phyloP scores from a whole-genome alignment of 23 red algal species.

The Pyropia yezoensis region DNA sequence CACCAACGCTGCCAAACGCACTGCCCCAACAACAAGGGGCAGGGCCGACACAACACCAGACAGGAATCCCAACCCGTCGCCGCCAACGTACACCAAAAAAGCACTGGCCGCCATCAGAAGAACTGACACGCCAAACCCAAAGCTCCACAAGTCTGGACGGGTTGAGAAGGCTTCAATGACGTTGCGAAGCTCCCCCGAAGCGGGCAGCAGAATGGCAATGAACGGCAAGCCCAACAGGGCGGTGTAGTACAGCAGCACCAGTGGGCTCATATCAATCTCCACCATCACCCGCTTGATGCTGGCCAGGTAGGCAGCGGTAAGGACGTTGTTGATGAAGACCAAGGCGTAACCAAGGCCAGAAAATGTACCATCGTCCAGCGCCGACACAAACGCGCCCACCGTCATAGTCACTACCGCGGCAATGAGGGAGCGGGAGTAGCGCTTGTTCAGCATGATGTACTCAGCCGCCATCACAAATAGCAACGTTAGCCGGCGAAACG shows the following conservation, averaged over 20 bases:
- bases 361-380: conserved; percentile 77
- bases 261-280: conserved; percentile 47
- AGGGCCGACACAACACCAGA: too few relatives aligned
- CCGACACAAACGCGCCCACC: conserved; percentile 80
- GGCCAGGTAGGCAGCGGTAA: conserved; percentile 81
- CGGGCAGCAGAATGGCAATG: conserved; percentile 25
- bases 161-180: conserved; percentile 21
- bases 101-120: too few relatives aligned
- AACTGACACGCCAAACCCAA: too few relatives aligned
- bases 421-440: conserved; percentile 30
- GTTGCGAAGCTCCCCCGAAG: conserved; percentile 22
- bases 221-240: conserved; percentile 51
- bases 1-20: too few relatives aligned
- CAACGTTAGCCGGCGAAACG: conserved; percentile 84
- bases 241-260: conserved; percentile 71
- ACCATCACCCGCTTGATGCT: conserved; percentile 75
- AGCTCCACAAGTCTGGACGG: conserved; percentile 12
- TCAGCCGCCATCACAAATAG: conserved; percentile 91
- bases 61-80: too few relatives aligned
- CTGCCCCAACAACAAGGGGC: too few relatives aligned
- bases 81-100: too few relatives aligned
- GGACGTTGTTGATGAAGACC: conserved; percentile 89
- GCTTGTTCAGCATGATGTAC: conserved; percentile 64
- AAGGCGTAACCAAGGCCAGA: conserved; percentile 65
- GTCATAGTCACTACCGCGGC: conserved; percentile 73